Evolutionary conservation across 108 stramenopile species (phyloP).

Genomic region (Conticribra weissflogii): DNA sequence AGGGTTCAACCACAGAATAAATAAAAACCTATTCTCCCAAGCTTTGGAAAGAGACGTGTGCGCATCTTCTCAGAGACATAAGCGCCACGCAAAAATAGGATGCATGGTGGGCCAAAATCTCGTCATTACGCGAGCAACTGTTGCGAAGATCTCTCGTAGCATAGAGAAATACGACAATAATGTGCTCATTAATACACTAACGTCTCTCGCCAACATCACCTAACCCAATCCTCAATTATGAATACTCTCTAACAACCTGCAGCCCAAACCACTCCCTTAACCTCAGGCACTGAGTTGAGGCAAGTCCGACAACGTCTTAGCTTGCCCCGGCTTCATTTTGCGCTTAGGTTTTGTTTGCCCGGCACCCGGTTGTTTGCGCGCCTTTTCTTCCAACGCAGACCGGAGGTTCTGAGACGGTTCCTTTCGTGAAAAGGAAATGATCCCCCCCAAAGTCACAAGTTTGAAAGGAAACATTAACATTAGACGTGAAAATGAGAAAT

Average conservation of each 20-base stretch:
- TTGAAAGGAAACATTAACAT: too few species aligned
- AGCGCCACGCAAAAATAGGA: not conserved
- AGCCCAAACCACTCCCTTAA: slow-evolving; percentile 61
- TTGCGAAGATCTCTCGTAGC: slow-evolving; percentile 21
- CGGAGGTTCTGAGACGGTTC: slow-evolving; percentile 72
- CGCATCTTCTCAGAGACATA: slow-evolving; percentile 1
- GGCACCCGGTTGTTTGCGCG: slow-evolving; percentile 49
- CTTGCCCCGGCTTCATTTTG: slow-evolving; percentile 83
- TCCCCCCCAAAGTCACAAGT: too few species aligned
- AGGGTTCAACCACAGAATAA: not conserved
- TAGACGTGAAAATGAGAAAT: too few species aligned
- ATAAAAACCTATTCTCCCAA: not conserved
- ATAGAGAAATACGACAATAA: not conserved
- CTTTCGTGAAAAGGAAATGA: too few species aligned
- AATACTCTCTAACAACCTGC: not conserved
- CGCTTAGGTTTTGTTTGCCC: slow-evolving; percentile 53
- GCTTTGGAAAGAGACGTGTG: not conserved
- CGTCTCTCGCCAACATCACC: not conserved
- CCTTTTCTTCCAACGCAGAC: slow-evolving; percentile 82
- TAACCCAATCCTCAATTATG: not conserved
- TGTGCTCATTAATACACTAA: not conserved
- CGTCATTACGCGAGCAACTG: slow-evolving; percentile 39
- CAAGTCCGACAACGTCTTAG: slow-evolving; percentile 85
- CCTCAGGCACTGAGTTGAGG: slow-evolving; percentile 90
- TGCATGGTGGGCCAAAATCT: slow-evolving; percentile 1